Evolutionary conservation across 2,329 filamentous ascomycete species (phyloP).

Genomic region (Aschersonia sp.): DNA sequence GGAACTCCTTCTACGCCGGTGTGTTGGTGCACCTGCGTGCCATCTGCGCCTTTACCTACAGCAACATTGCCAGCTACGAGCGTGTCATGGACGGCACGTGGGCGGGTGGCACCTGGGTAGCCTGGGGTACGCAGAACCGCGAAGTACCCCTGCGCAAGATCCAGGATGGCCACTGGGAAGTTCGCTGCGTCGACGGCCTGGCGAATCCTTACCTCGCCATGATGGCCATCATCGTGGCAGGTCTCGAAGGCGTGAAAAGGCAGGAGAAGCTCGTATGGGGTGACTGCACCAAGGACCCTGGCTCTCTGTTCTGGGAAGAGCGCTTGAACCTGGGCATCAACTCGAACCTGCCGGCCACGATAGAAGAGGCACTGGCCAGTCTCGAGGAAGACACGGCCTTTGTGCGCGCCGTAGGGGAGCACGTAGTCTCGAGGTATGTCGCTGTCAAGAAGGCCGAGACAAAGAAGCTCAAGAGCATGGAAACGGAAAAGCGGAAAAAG

Average conservation of each 20-base stretch:
- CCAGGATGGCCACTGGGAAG: constrained; percentile 55
- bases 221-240: constrained; percentile 17
- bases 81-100: constrained; percentile 55
- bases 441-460: constrained; percentile 45
- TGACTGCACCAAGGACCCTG: constrained; percentile 43
- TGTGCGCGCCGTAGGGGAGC: constrained; percentile 26
- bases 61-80: constrained; percentile 52
- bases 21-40: constrained; percentile 51
- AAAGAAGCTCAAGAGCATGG: constrained; percentile 26
- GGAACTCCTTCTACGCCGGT: constrained; percentile 57
- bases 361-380: constrained; percentile 39
- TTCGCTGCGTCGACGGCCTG: constrained; percentile 64
- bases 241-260: constrained; percentile 12
- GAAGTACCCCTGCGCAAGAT: constrained; percentile 61
- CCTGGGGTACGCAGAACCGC: constrained; percentile 72
- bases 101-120: constrained; percentile 65
- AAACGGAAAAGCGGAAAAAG: constrained; percentile 26
- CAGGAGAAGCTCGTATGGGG: constrained; percentile 26
- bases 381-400: constrained; percentile 34
- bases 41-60: constrained; percentile 55
- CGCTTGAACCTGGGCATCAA: constrained; percentile 37
- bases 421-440: constrained; percentile 41
- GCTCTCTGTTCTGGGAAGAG: constrained; percentile 28
- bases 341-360: constrained; percentile 34
- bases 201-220: constrained; percentile 61